phyloP scores from a whole-genome alignment of 495 filamentous ascomycete genomes.

The Tuber melanosporum region DNA sequence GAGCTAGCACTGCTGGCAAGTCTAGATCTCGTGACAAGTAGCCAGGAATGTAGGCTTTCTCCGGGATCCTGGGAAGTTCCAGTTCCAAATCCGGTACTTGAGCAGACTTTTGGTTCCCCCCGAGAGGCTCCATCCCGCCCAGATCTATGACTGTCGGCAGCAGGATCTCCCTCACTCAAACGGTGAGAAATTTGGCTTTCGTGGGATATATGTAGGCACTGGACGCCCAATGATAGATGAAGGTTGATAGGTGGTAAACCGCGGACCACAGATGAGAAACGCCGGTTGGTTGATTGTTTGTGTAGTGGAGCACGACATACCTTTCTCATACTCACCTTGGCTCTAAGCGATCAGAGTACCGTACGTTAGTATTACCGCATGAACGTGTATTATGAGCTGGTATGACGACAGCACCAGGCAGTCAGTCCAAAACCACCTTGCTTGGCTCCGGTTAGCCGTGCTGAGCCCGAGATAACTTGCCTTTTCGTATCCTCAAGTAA shows the following conservation, averaged over 20 bases:
- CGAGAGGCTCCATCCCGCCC: neutral
- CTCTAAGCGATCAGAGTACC: neutral
- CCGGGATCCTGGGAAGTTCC: neutral
- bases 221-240: slow-evolving; percentile 1
- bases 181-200: neutral
- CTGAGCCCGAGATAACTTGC: neutral
- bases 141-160: neutral
- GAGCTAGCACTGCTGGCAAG: neutral
- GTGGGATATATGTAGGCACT: neutral
- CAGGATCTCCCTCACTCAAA: neutral
- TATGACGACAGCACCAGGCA: neutral
- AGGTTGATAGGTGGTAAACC: neutral
- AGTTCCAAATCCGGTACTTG: neutral
- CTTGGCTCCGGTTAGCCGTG: neutral
- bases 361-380: neutral
- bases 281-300: neutral
- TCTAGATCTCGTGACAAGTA: neutral
- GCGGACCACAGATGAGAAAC: neutral
- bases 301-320: neutral
- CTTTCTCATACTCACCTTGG: neutral
- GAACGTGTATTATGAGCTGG: neutral
- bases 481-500: neutral
- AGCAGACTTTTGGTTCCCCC: neutral
- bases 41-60: neutral
- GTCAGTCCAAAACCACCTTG: neutral